Conservation (phyloP, 2,329 filamentous ascomycete genomes). For the Fusarium multiceps region DNA sequence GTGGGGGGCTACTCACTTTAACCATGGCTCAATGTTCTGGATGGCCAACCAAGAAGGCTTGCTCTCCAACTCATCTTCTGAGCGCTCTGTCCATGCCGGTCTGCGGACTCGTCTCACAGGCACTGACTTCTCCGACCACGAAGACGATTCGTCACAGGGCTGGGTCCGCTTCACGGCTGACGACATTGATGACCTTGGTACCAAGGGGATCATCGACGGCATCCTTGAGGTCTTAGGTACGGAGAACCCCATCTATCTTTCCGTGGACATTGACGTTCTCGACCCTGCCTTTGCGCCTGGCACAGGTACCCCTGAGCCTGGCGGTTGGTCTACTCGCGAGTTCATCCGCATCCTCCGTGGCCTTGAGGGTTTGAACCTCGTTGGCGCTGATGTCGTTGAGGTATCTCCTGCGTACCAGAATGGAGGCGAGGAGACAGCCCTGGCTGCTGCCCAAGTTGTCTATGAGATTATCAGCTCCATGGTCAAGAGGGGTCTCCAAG, state of each 20-base stretch:
- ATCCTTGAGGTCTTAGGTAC: slow-evolving; percentile 81
- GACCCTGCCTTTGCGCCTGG: slow-evolving; percentile 76
- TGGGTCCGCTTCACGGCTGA: slow-evolving; percentile 84
- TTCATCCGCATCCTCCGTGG: slow-evolving; percentile 85
- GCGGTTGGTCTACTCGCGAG: slow-evolving; percentile 91
- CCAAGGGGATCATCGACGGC: slow-evolving; percentile 72
- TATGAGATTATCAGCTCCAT: slow-evolving; percentile 87
- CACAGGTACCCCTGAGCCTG: slow-evolving; percentile 89
- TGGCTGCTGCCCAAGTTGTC: slow-evolving; percentile 85
- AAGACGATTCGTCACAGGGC: slow-evolving; percentile 78
- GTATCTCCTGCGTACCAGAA: slow-evolving; percentile 85
- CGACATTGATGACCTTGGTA: slow-evolving; percentile 86
- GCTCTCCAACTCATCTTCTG: slow-evolving; percentile 75
- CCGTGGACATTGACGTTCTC: slow-evolving; percentile 84
- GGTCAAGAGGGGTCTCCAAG: slow-evolving; percentile 64
- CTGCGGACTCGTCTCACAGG: slow-evolving; percentile 80
- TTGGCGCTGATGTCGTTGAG: slow-evolving; percentile 92
- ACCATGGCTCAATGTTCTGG: slow-evolving; percentile 93
- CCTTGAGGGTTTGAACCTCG: slow-evolving; percentile 83
- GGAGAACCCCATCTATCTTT: slow-evolving; percentile 82
- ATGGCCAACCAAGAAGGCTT: slow-evolving; percentile 84
- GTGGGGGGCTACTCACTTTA: slow-evolving; percentile 77
- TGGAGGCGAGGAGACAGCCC: slow-evolving; percentile 79
- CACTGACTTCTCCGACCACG: slow-evolving; percentile 73
- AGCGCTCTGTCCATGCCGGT: slow-evolving; percentile 83